phyloP scores from a whole-genome alignment of 352 stramenopile species.

The Globisporangium okanoganense region DNA sequence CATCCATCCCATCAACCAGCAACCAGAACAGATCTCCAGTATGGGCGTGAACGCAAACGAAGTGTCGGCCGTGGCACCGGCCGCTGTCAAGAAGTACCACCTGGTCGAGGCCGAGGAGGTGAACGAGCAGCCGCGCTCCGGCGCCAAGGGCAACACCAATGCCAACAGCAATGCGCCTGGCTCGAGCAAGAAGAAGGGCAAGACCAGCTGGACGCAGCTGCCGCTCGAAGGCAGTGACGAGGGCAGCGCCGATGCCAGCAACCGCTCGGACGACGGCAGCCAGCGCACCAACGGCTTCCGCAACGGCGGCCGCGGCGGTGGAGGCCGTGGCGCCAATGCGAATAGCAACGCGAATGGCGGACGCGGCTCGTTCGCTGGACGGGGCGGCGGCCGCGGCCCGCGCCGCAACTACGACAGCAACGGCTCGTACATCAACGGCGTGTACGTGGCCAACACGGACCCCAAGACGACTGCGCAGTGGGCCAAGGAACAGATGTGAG shows the following conservation, averaged over 20 bases:
- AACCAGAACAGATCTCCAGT: neutral
- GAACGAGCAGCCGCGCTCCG: conserved; percentile 21
- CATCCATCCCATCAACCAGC: neutral
- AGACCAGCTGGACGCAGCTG: conserved; percentile 75
- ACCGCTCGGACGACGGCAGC: conserved; percentile 11
- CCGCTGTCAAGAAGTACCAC: conserved; percentile 68
- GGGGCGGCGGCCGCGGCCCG: conserved; percentile 31
- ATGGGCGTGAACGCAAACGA: conserved; percentile 40
- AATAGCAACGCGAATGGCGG: too few relatives aligned
- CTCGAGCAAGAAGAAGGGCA: conserved; percentile 56
- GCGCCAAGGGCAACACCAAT: conserved; percentile 1
- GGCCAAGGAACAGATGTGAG: conserved; percentile 83
- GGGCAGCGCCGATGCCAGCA: conserved; percentile 10
- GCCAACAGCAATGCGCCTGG: neutral
- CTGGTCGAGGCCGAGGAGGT: conserved; percentile 84
- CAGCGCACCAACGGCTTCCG: conserved; percentile 19
- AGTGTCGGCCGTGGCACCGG: conserved; percentile 9
- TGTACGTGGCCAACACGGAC: conserved; percentile 76
- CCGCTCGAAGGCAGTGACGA: conserved; percentile 36
- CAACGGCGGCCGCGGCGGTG: conserved; percentile 25
- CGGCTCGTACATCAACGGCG: conserved; percentile 70
- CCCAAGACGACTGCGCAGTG: conserved; percentile 67
- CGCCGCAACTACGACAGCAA: conserved; percentile 46
- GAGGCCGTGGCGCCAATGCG: conserved; percentile 18
- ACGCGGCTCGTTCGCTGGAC: conserved; percentile 12